Conservation (phyloP, 257 asterid species). For the Solanum tarapatanum region DNA sequence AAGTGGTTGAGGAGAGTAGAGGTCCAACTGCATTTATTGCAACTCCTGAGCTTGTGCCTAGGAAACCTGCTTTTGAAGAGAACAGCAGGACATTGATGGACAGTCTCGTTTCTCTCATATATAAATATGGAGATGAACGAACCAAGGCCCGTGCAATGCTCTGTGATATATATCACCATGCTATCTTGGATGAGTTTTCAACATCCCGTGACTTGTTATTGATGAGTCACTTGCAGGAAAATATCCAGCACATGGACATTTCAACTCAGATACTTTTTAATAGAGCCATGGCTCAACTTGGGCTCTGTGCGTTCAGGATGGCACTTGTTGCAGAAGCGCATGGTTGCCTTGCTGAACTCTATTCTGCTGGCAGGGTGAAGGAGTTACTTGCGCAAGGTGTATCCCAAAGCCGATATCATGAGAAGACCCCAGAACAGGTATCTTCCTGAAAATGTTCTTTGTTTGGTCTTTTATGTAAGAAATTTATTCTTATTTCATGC, state of each 20-base stretch:
- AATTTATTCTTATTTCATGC: neutral
- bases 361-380: constrained; percentile 89
- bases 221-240: constrained; percentile 98
- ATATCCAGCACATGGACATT: constrained; percentile 89
- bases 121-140: constrained; percentile 80
- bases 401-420: constrained; percentile 86
- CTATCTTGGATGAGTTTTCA: constrained; percentile 70
- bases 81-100: constrained; percentile 80
- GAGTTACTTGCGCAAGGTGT: constrained; percentile 96
- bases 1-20: constrained; percentile 44
- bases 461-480: neutral
- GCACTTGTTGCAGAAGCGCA: constrained; percentile 77
- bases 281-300: constrained; percentile 96
- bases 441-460: neutral
- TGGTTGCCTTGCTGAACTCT: constrained; percentile 78
- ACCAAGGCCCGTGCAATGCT: constrained; percentile 99
- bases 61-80: constrained; percentile 79
- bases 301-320: constrained; percentile 76
- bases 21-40: constrained; percentile 59
- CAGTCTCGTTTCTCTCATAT: constrained; percentile 63
- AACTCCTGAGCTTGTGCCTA: constrained; percentile 74
- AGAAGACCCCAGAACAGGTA: constrained; percentile 98
- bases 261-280: constrained; percentile 87
- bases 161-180: constrained; percentile 91
- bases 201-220: constrained; percentile 78